phyloP scores from a whole-genome alignment of 257 asterid genomes.

The Nicotiana tomentosiformis region DNA sequence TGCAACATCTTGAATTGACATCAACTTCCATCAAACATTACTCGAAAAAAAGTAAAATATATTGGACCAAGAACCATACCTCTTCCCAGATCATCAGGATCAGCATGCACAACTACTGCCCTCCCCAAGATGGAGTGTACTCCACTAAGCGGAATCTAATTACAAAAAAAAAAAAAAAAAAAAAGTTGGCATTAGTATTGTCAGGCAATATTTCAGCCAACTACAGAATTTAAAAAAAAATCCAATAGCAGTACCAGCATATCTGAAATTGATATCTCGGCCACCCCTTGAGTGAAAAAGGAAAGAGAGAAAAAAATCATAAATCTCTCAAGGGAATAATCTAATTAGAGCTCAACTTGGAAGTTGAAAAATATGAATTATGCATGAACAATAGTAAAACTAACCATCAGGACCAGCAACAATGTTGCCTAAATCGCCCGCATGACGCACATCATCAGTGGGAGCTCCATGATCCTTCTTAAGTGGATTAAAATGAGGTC shows the following conservation, averaged over 20 bases:
- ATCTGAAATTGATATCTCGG: constrained; percentile 58
- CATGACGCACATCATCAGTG: constrained; percentile 64
- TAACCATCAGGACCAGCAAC: constrained; percentile 69
- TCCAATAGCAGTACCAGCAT: constrained; percentile 37
- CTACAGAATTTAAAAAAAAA: not conserved
- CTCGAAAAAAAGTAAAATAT: not conserved
- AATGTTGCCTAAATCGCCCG: constrained; percentile 86
- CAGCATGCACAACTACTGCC: constrained; percentile 95
- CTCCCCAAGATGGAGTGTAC: constrained; percentile 80
- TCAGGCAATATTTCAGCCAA: not conserved
- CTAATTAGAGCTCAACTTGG: not conserved
- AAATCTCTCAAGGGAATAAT: constrained; percentile 1
- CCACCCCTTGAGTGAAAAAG: constrained; percentile 49
- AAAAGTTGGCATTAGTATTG: not conserved
- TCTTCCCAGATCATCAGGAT: constrained; percentile 90
- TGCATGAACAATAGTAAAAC: not conserved
- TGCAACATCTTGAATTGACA: not conserved
- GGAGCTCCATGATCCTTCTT: constrained; percentile 87
- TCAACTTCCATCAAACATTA: not conserved
- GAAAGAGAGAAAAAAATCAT: not conserved
- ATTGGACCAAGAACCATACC: constrained; percentile 29
- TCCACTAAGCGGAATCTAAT: constrained; percentile 70
- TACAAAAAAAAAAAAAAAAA: constrained; percentile 4
- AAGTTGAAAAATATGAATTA: not conserved
- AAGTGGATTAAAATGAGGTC: constrained; percentile 88